Conservation (phyloP, 352 stramenopile species). For the Globisporangium echinulatum region DNA sequence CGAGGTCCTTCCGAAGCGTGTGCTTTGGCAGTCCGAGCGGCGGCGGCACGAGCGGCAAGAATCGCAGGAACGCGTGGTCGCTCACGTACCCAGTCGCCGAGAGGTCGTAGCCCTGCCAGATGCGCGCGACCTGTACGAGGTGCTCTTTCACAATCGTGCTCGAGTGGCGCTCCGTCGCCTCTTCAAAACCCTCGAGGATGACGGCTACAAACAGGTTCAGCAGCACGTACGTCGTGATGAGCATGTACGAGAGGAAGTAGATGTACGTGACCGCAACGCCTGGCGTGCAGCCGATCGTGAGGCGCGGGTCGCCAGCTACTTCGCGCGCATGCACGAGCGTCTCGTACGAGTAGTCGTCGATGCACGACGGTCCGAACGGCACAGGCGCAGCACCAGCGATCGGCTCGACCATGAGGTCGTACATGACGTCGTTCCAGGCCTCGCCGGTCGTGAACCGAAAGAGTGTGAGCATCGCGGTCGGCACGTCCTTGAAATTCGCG, state of each 20-base stretch:
- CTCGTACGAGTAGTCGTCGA: conserved; percentile 30
- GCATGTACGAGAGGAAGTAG: conserved; percentile 65
- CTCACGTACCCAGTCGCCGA: conserved; percentile 22
- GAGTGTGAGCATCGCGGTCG: conserved; percentile 44
- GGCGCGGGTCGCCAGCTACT: conserved; percentile 14
- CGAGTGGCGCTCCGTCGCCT: conserved; percentile 37
- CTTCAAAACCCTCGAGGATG: conserved; percentile 73
- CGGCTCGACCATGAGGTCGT: conserved; percentile 48
- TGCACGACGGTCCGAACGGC: conserved; percentile 29
- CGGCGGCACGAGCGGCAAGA: conserved; percentile 28
- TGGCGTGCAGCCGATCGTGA: conserved; percentile 38
- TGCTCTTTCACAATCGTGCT: conserved; percentile 33
- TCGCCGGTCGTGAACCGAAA: conserved; percentile 70
- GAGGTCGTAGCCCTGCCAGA: conserved; percentile 36
- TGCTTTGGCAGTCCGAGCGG: conserved; percentile 28
- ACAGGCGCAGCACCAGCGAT: conserved; percentile 15
- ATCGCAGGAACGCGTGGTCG: conserved; percentile 33
- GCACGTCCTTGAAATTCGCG: conserved; percentile 61
- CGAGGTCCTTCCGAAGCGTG: conserved; percentile 21
- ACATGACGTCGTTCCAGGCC: conserved; percentile 77
- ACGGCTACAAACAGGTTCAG: conserved; percentile 80
- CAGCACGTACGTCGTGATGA: conserved; percentile 61
- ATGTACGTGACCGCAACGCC: conserved; percentile 37
- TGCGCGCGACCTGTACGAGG: conserved; percentile 15
- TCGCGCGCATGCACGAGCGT: conserved; percentile 20